Evolutionary conservation across 306 rosid species (phyloP).

Genomic region (Gastrolobium bilobum): DNA sequence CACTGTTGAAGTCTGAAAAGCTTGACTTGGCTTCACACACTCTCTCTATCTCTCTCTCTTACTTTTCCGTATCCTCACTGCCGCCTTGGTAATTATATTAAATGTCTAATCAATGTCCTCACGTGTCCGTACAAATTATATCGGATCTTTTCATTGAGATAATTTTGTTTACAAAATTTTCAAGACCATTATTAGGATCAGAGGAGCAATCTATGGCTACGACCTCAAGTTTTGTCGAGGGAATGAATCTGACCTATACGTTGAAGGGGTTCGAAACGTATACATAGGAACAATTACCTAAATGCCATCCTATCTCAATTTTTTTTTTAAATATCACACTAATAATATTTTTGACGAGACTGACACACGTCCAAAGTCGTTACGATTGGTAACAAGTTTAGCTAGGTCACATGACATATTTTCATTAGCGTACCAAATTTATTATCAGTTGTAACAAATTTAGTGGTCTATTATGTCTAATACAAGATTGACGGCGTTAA

Average conservation of each 20-base stretch:
- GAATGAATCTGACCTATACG: constrained; percentile 37
- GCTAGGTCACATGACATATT: no score
- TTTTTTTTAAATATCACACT: no score
- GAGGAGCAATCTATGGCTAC: not conserved
- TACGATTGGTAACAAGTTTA: no score
- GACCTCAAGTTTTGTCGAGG: constrained; percentile 43
- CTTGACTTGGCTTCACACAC: constrained; percentile 50
- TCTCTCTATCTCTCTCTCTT: not conserved
- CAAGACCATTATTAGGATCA: not conserved
- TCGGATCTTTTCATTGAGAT: constrained; percentile 41
- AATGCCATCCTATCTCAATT: no score
- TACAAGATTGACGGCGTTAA: no score
- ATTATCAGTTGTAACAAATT: no score
- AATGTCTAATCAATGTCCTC: constrained; percentile 10
- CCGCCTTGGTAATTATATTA: constrained; percentile 30
- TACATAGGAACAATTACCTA: no score
- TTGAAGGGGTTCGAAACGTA: not conserved
- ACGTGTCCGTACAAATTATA: constrained; percentile 62
- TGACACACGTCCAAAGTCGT: no score
- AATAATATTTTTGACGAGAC: no score
- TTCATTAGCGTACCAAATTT: no score
- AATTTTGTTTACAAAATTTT: constrained; percentile 45
- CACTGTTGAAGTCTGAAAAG: constrained; percentile 11
- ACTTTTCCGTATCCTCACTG: not conserved
- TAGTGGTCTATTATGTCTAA: no score